Evolutionary conservation across 345 rosid genomes (phyloP).

Genomic region (Cochlearia excelsa): DNA sequence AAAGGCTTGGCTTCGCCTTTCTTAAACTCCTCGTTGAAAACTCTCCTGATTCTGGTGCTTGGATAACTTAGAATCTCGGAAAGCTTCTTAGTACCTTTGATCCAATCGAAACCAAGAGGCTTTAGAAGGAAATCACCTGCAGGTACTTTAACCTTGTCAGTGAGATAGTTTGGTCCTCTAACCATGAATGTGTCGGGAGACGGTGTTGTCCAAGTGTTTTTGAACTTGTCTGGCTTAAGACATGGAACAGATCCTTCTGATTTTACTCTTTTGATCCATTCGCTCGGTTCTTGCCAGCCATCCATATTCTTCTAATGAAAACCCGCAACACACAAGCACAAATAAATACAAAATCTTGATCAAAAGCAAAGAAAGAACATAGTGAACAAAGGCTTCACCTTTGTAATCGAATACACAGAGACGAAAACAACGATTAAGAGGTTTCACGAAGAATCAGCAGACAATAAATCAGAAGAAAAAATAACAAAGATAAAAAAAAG

Average conservation of each 20-base stretch:
- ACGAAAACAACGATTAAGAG: too few relatives aligned
- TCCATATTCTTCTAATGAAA: constrained; percentile 41
- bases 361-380: too few relatives aligned
- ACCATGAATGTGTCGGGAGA: constrained; percentile 72
- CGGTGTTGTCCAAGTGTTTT: constrained; percentile 87
- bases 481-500: neutral
- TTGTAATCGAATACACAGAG: too few relatives aligned
- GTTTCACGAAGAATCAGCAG: too few relatives aligned
- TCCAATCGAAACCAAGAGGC: constrained; percentile 92
- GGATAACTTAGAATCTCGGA: constrained; percentile 54
- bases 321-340: too few relatives aligned
- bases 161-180: constrained; percentile 80
- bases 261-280: constrained; percentile 69
- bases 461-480: neutral
- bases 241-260: constrained; percentile 77
- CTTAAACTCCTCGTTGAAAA: constrained; percentile 53
- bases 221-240: constrained; percentile 59
- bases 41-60: constrained; percentile 60
- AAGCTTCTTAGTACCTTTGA: constrained; percentile 62
- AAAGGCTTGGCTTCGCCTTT: constrained; percentile 59
- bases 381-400: too few relatives aligned
- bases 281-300: constrained; percentile 41
- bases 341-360: too few relatives aligned
- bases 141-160: constrained; percentile 67
- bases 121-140: constrained; percentile 68